phyloP scores from a whole-genome alignment of 2,329 filamentous ascomycete genomes.

The Coniochaeta prunicola region DNA sequence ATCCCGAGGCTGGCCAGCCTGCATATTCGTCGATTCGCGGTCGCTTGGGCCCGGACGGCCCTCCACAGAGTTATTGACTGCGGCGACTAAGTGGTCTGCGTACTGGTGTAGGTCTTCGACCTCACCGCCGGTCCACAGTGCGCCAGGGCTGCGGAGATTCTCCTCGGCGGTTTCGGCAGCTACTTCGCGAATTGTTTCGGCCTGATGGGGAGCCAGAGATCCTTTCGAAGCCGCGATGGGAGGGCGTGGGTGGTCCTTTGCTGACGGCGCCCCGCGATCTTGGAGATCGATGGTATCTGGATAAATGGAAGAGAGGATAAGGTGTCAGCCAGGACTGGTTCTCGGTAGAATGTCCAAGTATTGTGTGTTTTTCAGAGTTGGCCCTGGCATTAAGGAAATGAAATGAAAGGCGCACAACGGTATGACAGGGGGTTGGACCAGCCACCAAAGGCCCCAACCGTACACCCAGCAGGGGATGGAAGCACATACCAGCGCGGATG shows the following conservation, averaged over 20 bases:
- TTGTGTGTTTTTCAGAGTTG: neutral
- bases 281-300: constrained; percentile 94
- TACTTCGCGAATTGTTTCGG: constrained; percentile 74
- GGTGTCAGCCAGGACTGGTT: constrained; percentile 10
- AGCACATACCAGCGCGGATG: constrained; percentile 50
- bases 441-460: neutral
- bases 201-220: constrained; percentile 69
- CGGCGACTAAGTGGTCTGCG: constrained; percentile 36
- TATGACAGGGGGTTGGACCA: constrained; percentile 1
- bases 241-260: constrained; percentile 67
- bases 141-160: constrained; percentile 54
- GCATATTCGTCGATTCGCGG: constrained; percentile 21
- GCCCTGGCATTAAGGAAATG: neutral
- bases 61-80: constrained; percentile 30
- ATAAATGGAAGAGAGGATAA: constrained; percentile 17
- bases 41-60: constrained; percentile 13
- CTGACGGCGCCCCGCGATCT: constrained; percentile 72
- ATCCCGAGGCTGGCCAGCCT: constrained; percentile 41
- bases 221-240: constrained; percentile 38
- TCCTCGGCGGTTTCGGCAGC: constrained; percentile 71
- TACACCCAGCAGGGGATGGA: neutral
- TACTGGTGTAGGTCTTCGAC: constrained; percentile 35
- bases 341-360: neutral
- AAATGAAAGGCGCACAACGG: constrained; percentile 1
- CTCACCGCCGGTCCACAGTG: constrained; percentile 43